Evolutionary conservation across 768 basidiomycete species (phyloP), one percentile per base, ranked within the genome.

Genomic region (Tulasnella sp.): DNA sequence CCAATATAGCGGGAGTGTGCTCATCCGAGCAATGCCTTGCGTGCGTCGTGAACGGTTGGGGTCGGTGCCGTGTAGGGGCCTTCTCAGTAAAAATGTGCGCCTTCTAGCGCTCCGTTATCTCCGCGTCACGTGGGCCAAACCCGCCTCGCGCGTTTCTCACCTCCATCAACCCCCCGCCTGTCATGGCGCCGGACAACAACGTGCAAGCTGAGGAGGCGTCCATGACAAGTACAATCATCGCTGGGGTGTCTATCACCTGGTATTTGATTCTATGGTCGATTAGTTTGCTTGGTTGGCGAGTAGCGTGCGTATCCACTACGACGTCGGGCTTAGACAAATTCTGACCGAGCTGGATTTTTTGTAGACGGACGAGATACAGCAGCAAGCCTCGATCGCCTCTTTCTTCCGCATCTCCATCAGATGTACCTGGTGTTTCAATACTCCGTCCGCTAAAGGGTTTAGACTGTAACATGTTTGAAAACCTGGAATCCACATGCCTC

Each of bases 391-490:
- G 89, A 24, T 92, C 92, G 8, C 92, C 91, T 42, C 87, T 90
- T 46, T 86, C 90, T 8, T 87, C 88, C n/a, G 87, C 90, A 41
- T 85, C 88, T 14, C 81, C 87, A 9, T 83, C 85, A 24, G 84
- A 88, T 24, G 90, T 90, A 3, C 96, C 96, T 16, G 97, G 96
- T 28, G 97, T 99, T 42, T 95, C 96, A 2, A 96, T 99, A 83
- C 89, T 99, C 75, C 92, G 98, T 72, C 98, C 98, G 9, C 89
- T 99, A 76, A 97, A 97, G 85, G 98, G 98, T 20, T 88, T 99
- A 34, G 98, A 99, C 86, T 91, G 93, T 80, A 99, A 99, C 85
- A 90, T 99, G 28, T 98, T 94, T 86, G 96, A 98, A 87, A 98
- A 98, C 85, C 87, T 99, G 75, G 96, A 98, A 86, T 95, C 96